These are phyloP conservation scores for Cladosporium sp. DNA, from an alignment of 2,329 filamentous ascomycete species.

Conservation along the genomic window DNA sequence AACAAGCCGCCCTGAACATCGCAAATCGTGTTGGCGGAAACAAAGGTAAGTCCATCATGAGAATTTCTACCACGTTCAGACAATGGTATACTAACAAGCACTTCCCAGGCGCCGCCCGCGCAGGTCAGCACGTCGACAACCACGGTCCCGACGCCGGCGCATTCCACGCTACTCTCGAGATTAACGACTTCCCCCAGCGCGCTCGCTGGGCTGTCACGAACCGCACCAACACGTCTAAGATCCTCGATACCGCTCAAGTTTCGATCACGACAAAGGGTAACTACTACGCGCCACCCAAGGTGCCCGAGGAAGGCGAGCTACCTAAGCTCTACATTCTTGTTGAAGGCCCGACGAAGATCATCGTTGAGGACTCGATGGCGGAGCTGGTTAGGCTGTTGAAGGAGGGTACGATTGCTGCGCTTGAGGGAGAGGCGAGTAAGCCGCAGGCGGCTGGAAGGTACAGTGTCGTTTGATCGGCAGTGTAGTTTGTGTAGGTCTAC, in stretches of 20 bases:
- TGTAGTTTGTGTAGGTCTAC: not conserved
- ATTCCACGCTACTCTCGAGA: slow-evolving; percentile 94
- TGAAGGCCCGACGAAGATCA: slow-evolving; percentile 91
- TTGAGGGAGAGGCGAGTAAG: slow-evolving; percentile 79
- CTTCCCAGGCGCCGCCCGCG: slow-evolving; percentile 62
- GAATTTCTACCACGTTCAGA: not conserved
- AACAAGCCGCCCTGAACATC: slow-evolving; percentile 86
- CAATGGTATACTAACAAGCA: slow-evolving; percentile 5
- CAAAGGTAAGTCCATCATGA: slow-evolving; percentile 51
- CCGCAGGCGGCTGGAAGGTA: slow-evolving; percentile 73
- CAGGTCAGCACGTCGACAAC: slow-evolving; percentile 94
- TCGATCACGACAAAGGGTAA: slow-evolving; percentile 97
- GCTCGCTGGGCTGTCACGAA: slow-evolving; percentile 98
- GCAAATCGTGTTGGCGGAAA: slow-evolving; percentile 78
- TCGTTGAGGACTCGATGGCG: slow-evolving; percentile 83
- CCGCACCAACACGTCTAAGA: slow-evolving; percentile 96
- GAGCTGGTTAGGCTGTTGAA: slow-evolving; percentile 84
- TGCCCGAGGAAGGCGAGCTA: slow-evolving; percentile 67
- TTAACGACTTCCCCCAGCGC: slow-evolving; percentile 99
- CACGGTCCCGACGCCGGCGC: slow-evolving; percentile 95
- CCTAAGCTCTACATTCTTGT: slow-evolving; percentile 98
- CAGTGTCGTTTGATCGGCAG: slow-evolving; percentile 58
- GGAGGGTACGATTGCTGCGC: slow-evolving; percentile 85
- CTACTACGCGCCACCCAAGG: slow-evolving; percentile 79
- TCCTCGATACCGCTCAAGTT: slow-evolving; percentile 87